Evolutionary conservation across 208 protist species (phyloP).

Genomic region (Trypanosoma platydactyli): DNA sequence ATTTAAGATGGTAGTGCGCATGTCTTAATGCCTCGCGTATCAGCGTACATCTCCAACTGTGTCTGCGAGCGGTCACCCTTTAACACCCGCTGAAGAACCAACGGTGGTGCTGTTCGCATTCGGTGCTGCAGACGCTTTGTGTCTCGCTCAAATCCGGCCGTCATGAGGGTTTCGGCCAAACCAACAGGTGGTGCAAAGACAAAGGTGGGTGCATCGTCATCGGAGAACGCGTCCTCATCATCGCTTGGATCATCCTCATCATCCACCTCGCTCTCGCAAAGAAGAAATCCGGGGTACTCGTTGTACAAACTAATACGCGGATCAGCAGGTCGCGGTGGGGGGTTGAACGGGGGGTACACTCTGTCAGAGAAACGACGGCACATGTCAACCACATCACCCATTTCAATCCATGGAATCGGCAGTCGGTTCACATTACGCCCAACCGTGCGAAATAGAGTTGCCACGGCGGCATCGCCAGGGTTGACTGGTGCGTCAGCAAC

Average conservation of each 20-base stretch:
- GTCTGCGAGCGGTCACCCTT: constrained; percentile 76
- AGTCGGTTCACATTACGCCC: constrained; percentile 83
- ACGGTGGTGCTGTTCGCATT: constrained; percentile 83
- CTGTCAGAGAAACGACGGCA: constrained; percentile 70
- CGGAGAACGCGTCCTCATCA: constrained; percentile 87
- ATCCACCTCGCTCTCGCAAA: constrained; percentile 88
- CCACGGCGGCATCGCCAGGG: constrained; percentile 57
- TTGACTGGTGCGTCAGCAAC: constrained; percentile 58
- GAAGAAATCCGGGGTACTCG: constrained; percentile 86
- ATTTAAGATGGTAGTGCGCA: neutral
- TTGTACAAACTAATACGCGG: constrained; percentile 85
- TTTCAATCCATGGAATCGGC: constrained; percentile 91
- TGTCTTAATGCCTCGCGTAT: constrained; percentile 11
- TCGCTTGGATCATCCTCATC: constrained; percentile 82
- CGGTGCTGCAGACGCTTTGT: constrained; percentile 87
- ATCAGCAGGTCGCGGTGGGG: constrained; percentile 84
- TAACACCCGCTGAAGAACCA: constrained; percentile 77
- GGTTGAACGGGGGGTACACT: constrained; percentile 72
- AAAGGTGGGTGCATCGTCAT: constrained; percentile 88
- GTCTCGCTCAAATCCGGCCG: constrained; percentile 83
- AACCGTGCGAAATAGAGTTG: constrained; percentile 72
- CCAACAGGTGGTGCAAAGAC: constrained; percentile 88
- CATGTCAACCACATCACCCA: constrained; percentile 91
- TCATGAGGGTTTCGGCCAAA: constrained; percentile 83
- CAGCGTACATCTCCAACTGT: constrained; percentile 74